Base-by-base conservation (phyloP, 768 basidiomycete genomes). In the Phylloporus sp. region DNA sequence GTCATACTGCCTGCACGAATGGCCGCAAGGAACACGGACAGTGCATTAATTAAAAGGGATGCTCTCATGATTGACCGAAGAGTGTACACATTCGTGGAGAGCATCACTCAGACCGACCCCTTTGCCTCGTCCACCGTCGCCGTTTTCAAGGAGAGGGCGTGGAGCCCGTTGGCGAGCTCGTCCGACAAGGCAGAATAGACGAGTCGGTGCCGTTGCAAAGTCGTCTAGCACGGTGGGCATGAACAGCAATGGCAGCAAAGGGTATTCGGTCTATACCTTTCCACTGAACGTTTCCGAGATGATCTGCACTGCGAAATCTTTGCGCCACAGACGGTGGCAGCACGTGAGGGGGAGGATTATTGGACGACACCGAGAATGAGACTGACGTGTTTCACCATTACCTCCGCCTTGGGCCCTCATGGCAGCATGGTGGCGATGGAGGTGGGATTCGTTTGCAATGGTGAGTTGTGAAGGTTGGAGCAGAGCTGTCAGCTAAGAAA, bases 301-400 rank as follows among this genome's bases (percentile, higher is more conserved):
- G 35, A 90, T 72, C 56, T 81, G 72, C 37, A 92, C 68, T 9
- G 84, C 76, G 60, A 92, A 92, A 72, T 92, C 90, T 90, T 48
- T 47, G 52, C 41, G 27, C 22, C 31, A 22, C 40, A 24, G 34
- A n/a, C 28, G 39, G 53, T 48, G 52, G 50, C 50, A 56, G 55
- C 57, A 62, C 46, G 60, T 60, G 55, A 57, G 54, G n/a, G n/a
- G 40, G 45, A 24, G 44, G 28, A 45, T 59, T 41, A 47, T 46
- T 49, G 44, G 44, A 40, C 22, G 39, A 48, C 36, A 33, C 31
- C 45, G 34, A 37, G 54, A 57, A 49, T 39, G 52, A 54, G 47
- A 78, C 85, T 57, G 74, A 92, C 90, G 90, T 38, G 90, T 87
- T 74, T 91, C 90, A 48, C 81, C 82, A 59, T 73, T 81, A 35